Conservation (phyloP, 2,329 filamentous ascomycete species). For the Cytospora paraplurivora region DNA sequence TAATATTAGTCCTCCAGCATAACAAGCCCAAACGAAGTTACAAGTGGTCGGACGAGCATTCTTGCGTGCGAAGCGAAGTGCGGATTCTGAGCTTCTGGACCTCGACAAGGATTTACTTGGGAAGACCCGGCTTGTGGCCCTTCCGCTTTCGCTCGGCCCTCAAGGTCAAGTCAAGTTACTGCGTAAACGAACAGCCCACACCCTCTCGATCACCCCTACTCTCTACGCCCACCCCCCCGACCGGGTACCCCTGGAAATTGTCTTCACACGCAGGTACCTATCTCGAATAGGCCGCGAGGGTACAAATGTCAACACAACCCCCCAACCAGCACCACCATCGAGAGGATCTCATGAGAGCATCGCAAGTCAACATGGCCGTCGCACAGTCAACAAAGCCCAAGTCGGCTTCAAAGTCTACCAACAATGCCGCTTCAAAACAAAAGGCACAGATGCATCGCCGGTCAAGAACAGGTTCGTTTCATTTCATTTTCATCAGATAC, state of each 20-base stretch:
- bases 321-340: slow-evolving; percentile 52
- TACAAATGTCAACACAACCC: slow-evolving; percentile 70
- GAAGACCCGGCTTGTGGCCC: slow-evolving; percentile 38
- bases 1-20: slow-evolving; percentile 42
- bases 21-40: slow-evolving; percentile 35
- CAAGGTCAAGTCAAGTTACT: slow-evolving; percentile 29
- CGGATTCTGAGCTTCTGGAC: slow-evolving; percentile 33
- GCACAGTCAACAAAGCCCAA: slow-evolving; percentile 62
- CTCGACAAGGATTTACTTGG: slow-evolving; percentile 36
- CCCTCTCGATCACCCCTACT: slow-evolving; percentile 32
- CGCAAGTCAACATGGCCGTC: slow-evolving; percentile 62
- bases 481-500: slow-evolving; percentile 36
- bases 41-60: slow-evolving; percentile 38
- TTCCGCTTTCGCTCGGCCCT: slow-evolving; percentile 48
- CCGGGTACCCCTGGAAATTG: slow-evolving; percentile 27
- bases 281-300: slow-evolving; percentile 37
- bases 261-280: slow-evolving; percentile 45
- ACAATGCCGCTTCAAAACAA: slow-evolving; percentile 59
- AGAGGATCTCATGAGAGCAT: slow-evolving; percentile 52
- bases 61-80: slow-evolving; percentile 28
- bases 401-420: slow-evolving; percentile 55
- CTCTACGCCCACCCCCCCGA: slow-evolving; percentile 36
- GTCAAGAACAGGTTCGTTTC: slow-evolving; percentile 83
- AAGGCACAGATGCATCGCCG: slow-evolving; percentile 89
- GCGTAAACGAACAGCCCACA: slow-evolving; percentile 30